Percentiles rank a stretch among this genome's conserved stretches.
phyloP scores from a whole-genome alignment of 768 basidiomycete genomes.

The Boletus tylopilopsis region DNA sequence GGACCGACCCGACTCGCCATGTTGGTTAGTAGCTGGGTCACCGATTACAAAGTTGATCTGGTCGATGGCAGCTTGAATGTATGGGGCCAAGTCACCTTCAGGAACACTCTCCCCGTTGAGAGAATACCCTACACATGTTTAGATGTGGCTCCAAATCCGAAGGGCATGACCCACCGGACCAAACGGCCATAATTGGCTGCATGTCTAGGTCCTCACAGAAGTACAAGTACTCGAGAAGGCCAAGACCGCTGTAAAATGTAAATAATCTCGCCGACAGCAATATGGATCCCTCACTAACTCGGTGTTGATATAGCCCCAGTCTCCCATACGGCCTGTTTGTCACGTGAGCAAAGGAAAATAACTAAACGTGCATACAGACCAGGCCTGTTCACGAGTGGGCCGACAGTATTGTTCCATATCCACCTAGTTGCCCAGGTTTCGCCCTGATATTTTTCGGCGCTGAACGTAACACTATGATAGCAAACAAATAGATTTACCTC shows the following conservation, averaged over 20 bases:
- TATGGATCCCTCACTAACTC: constrained; percentile 36
- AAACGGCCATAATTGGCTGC: constrained; percentile 61
- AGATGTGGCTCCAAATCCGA: too few relatives aligned
- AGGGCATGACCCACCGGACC: too few relatives aligned
- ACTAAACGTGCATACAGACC: constrained; percentile 4
- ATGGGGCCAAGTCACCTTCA: constrained; percentile 41
- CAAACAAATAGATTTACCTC: constrained; percentile 37
- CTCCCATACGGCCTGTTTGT: constrained; percentile 48
- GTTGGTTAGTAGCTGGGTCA: constrained; percentile 40
- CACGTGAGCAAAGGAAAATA: background rate
- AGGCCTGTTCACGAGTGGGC: constrained; percentile 51
- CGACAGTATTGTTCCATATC: constrained; percentile 66
- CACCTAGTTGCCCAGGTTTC: constrained; percentile 50
- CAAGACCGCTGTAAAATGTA: constrained; percentile 42
- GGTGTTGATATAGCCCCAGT: constrained; percentile 61
- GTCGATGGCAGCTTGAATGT: constrained; percentile 53
- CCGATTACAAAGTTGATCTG: constrained; percentile 66
- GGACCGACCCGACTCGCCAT: constrained; percentile 22
- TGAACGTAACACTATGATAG: too few relatives aligned
- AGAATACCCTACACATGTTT: constrained; percentile 39
- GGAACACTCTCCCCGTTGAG: constrained; percentile 44
- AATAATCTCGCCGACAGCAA: background rate
- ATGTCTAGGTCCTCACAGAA: constrained; percentile 55
- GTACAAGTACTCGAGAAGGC: constrained; percentile 52
- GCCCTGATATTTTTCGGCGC: too few relatives aligned